phyloP scores from a whole-genome alignment of 2,329 filamentous ascomycete species.

The Clarireedia sp. region DNA sequence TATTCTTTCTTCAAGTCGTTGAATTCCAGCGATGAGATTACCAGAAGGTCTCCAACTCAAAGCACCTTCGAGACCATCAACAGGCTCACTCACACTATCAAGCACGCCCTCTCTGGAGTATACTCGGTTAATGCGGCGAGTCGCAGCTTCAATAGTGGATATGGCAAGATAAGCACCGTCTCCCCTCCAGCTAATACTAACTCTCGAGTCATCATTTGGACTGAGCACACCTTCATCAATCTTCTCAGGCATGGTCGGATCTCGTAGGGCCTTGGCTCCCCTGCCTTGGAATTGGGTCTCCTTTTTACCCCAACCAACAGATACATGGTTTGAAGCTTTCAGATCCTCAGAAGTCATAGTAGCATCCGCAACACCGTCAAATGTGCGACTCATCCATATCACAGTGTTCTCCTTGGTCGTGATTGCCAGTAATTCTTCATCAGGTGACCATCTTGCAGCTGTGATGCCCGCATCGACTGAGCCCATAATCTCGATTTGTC shows the following conservation, averaged over 20 bases:
- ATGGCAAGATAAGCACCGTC: constrained; percentile 88
- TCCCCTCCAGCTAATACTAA: constrained; percentile 83
- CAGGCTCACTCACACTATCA: constrained; percentile 89
- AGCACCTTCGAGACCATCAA: constrained; percentile 79
- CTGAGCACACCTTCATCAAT: constrained; percentile 78
- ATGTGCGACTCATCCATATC: constrained; percentile 86
- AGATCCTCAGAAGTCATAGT: constrained; percentile 68
- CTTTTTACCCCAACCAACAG: constrained; percentile 95
- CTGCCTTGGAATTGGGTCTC: constrained; percentile 97
- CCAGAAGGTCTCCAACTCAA: constrained; percentile 89
- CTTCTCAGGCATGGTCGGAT: constrained; percentile 90
- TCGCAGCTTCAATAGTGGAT: constrained; percentile 63
- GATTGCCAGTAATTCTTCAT: constrained; percentile 83
- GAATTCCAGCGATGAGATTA: constrained; percentile 82
- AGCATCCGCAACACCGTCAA: constrained; percentile 75
- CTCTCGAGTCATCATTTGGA: constrained; percentile 60
- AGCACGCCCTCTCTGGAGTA: constrained; percentile 85
- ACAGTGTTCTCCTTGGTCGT: constrained; percentile 72
- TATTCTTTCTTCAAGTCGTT: constrained; percentile 58
- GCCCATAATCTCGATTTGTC: constrained; percentile 89
- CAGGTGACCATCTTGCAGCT: constrained; percentile 86
- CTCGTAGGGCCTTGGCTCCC: constrained; percentile 74
- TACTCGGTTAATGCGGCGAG: constrained; percentile 75
- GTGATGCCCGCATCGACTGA: constrained; percentile 88
- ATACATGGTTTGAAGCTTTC: constrained; percentile 84